Evolutionary conservation across 1,139 yeast species (phyloP), one percentile per base, ranked within the genome.

Genomic region (Diutina siamensis): DNA sequence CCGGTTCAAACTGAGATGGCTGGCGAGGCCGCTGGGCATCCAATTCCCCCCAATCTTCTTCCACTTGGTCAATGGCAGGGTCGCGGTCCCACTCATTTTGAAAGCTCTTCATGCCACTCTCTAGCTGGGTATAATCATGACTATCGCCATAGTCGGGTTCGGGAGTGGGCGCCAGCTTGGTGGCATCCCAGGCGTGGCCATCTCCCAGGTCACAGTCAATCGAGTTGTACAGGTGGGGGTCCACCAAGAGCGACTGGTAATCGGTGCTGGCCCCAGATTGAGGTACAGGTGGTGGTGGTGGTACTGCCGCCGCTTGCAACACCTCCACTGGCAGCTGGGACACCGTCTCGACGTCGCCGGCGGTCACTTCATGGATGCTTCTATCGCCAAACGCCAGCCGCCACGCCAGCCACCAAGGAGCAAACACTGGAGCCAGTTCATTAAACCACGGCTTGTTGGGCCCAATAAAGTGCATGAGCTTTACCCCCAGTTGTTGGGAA

Each of bases 381-480:
- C 44, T 48, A 27, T 50, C 51, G 20, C 61, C 64, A 49, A 63
- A 72, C 48, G 61, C 59, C 19, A 57, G 59, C 44, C 58, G 53
- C 73, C 74, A 71, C 21, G 59, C 55, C n/a, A 55, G 53, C 78
- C 78, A 72, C 76, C 78, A 73, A 45, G 58, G 61, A 35, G 53
- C 56, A 49, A 63, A 67, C 36, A 53, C 40, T 3, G 52, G 51
- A 3, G 59, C 50, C 34, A 51, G 44, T 36, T 50, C 50, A 46
- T 53, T 53, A 35, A 60, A 59, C 97, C 97, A 92, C 1, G 98
- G 98, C 61, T 92, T 89, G 36, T 59, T 54, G 1, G 76, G 65
- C 1, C 97, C 97, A 52, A 88, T 85, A 56, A 81, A 92, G 62
- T 92, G 98, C 20, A 85, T 68, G 35, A 83, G 65, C 48, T 76